These are phyloP conservation scores for Debaryomyces sp. DNA, from an alignment of 1,139 yeast species.

Conservation along the genomic window DNA sequence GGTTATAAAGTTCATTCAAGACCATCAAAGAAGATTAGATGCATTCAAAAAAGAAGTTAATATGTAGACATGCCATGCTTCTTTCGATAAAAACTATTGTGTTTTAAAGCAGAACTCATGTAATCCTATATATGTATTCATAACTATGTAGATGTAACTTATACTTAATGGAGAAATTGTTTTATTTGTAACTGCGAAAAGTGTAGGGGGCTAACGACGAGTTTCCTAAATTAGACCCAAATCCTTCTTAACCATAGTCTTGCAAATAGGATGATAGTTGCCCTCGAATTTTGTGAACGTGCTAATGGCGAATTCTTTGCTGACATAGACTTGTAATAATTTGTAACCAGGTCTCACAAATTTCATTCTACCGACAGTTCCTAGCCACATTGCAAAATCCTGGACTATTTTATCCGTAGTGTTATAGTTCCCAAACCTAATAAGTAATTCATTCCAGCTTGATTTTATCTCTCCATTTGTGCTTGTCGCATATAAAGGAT, in stretches of 20 bases:
- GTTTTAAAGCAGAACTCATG: not conserved
- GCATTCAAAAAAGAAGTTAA: conserved; percentile 44
- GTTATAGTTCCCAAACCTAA: conserved; percentile 28
- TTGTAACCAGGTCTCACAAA: conserved; percentile 46
- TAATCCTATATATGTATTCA: conserved; percentile 13
- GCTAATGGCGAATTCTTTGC: conserved; percentile 31
- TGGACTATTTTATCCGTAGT: conserved; percentile 21
- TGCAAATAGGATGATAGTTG: conserved; percentile 45
- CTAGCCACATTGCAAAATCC: conserved; percentile 39
- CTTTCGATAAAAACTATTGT: not conserved
- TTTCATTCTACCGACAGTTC: conserved; percentile 48
- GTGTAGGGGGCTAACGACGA: not conserved
- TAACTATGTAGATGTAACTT: not conserved
- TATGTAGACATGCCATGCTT: not conserved
- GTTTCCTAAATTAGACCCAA: conserved; percentile 17
- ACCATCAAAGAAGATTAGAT: conserved; percentile 61
- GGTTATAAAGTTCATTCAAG: conserved; percentile 62
- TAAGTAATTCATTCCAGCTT: conserved; percentile 34
- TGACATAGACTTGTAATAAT: conserved; percentile 29
- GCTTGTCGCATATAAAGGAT: conserved; percentile 26
- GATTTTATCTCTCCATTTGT: conserved; percentile 38
- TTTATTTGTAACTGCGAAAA: not conserved
- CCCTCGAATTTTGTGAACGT: conserved; percentile 27
- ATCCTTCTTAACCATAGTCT: conserved; percentile 39
- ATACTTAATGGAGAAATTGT: conserved; percentile 1